Conservation (phyloP, 495 filamentous ascomycete genomes). For the Cercophora samala region DNA sequence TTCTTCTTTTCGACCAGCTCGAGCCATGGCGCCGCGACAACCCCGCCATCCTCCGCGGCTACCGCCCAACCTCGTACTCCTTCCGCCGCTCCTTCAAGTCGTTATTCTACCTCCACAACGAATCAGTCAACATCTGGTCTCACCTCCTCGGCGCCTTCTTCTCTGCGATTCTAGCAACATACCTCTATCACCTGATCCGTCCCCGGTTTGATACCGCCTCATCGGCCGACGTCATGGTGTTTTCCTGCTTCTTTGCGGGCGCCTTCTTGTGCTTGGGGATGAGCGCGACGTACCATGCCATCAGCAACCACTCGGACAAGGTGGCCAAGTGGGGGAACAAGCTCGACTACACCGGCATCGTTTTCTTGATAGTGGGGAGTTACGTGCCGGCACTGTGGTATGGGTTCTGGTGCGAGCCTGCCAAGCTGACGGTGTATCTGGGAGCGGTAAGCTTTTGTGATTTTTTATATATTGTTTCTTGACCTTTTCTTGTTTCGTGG, state of each 20-base stretch:
- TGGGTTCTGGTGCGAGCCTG: constrained; percentile 67
- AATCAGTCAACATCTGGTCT: constrained; percentile 91
- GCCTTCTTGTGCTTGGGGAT: constrained; percentile 76
- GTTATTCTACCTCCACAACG: constrained; percentile 62
- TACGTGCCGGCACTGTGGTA: constrained; percentile 86
- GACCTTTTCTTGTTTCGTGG: neutral
- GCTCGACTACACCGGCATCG: constrained; percentile 89
- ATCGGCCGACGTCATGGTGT: constrained; percentile 63
- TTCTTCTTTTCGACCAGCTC: constrained; percentile 44
- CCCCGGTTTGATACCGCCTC: constrained; percentile 67
- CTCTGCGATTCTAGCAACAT: constrained; percentile 41
- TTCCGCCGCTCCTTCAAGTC: constrained; percentile 35
- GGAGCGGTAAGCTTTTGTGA: constrained; percentile 61
- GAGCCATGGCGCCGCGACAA: constrained; percentile 40
- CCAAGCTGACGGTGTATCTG: constrained; percentile 66
- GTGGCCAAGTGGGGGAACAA: constrained; percentile 51
- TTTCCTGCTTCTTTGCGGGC: constrained; percentile 75
- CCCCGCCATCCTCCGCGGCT: constrained; percentile 42
- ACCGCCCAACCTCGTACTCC: constrained; percentile 41
- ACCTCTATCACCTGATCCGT: constrained; percentile 41
- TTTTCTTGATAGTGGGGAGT: constrained; percentile 81
- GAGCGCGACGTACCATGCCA: constrained; percentile 66
- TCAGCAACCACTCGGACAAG: constrained; percentile 41
- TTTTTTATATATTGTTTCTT: constrained; percentile 16
- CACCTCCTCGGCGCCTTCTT: constrained; percentile 67